phyloP scores from a whole-genome alignment of 2,329 filamentous ascomycete genomes.

The Arthrobotrys sphaeroides region DNA sequence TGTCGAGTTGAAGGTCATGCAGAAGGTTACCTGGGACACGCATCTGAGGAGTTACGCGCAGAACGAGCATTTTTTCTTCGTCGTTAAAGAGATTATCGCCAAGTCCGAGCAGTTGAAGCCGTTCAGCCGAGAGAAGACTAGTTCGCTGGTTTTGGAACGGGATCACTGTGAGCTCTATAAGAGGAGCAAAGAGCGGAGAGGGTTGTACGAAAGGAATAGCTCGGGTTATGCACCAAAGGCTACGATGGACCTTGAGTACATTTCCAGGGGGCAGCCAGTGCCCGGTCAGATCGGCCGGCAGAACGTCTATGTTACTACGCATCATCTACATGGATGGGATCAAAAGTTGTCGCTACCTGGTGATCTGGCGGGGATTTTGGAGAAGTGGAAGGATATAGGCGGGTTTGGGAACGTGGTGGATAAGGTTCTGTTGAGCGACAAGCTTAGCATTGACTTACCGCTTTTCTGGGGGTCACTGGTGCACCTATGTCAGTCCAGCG shows the following conservation, averaged over 20 bases:
- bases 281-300: neutral
- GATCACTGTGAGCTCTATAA: constrained; percentile 27
- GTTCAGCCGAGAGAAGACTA: constrained; percentile 56
- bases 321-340: constrained; percentile 26
- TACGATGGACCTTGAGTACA: constrained; percentile 3
- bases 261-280: constrained; percentile 1
- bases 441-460: constrained; percentile 29
- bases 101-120: constrained; percentile 59
- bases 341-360: constrained; percentile 9
- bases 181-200: constrained; percentile 1
- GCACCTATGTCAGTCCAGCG: constrained; percentile 49
- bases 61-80: constrained; percentile 62
- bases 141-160: constrained; percentile 4
- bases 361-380: constrained; percentile 19
- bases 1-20: constrained; percentile 62
- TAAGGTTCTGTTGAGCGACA: constrained; percentile 37
- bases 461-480: constrained; percentile 42
- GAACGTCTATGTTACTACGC: constrained; percentile 11
- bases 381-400: constrained; percentile 37
- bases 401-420: constrained; percentile 31
- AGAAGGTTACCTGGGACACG: constrained; percentile 63
- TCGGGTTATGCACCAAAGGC: constrained; percentile 3
- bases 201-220: constrained; percentile 34
- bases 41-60: constrained; percentile 64
- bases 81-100: constrained; percentile 61